phyloP scores from a whole-genome alignment of 768 basidiomycete species.

The Tricholomella constricta region DNA sequence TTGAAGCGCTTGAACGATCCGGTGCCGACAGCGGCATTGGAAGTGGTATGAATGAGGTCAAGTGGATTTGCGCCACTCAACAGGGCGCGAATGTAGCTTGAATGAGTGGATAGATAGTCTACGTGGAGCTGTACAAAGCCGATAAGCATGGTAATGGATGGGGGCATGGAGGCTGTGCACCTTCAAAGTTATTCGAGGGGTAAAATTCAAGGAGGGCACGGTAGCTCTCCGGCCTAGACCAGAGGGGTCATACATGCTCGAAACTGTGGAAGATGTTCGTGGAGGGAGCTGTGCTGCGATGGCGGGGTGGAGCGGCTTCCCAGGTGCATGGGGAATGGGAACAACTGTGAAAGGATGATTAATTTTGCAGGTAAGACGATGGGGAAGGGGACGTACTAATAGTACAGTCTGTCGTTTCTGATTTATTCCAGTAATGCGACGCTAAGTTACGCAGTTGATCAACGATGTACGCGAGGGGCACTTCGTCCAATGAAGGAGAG shows the following conservation, averaged over 20 bases:
- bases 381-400: conserved; percentile 48
- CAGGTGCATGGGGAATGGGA: conserved; percentile 47
- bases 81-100: conserved; percentile 67
- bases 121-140: conserved; percentile 62
- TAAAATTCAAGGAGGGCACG: conserved; percentile 50
- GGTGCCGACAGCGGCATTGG: conserved; percentile 25
- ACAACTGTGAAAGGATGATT: conserved; percentile 39
- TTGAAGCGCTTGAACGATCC: conserved; percentile 33
- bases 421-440: conserved; percentile 70
- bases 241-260: conserved; percentile 41
- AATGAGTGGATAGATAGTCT: conserved; percentile 84
- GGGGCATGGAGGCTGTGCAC: conserved; percentile 38
- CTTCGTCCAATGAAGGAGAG: conserved; percentile 59
- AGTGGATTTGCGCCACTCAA: conserved; percentile 67
- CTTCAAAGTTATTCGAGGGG: conserved; percentile 61
- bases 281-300: conserved; percentile 29
- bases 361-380: conserved; percentile 3
- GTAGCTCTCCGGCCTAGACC: conserved; percentile 50
- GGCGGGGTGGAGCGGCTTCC: conserved; percentile 33
- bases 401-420: conserved; percentile 79
- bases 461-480: conserved; percentile 74
- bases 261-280: conserved; percentile 31
- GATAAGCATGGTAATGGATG: conserved; percentile 5
- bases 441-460: conserved; percentile 70
- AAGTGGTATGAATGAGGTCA: conserved; percentile 51